These are phyloP conservation scores for Vitis hybrid DNA, from an alignment of 177 flowering plant genomes.

Conservation along the genomic window DNA sequence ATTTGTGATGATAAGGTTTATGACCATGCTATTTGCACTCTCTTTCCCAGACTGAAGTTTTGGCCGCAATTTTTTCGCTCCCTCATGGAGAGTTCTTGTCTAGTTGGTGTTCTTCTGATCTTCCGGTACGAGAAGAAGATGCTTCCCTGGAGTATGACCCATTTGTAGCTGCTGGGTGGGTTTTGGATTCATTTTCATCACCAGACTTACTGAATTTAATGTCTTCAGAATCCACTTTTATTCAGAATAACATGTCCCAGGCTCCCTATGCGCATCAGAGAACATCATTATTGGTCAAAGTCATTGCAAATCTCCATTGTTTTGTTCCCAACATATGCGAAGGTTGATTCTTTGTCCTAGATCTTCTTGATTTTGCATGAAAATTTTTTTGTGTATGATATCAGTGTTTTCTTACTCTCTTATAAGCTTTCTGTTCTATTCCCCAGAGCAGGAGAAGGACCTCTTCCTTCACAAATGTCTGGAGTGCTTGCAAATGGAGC, in stretches of 20 bases:
- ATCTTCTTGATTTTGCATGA: background rate
- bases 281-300: slow-evolving; percentile 88
- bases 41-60: slow-evolving; percentile 72
- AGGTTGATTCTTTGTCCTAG: slow-evolving; percentile 43
- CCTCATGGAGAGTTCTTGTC: slow-evolving; percentile 80
- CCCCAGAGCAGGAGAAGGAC: slow-evolving; percentile 84
- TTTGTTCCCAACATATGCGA: slow-evolving; percentile 87
- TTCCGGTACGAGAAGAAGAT: slow-evolving; percentile 68
- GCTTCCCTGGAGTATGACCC: slow-evolving; percentile 77
- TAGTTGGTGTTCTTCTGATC: slow-evolving; percentile 85
- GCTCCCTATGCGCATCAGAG: slow-evolving; percentile 80
- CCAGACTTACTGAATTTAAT: slow-evolving; percentile 22
- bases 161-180: slow-evolving; percentile 68
- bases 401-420: background rate
- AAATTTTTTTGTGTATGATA: background rate
- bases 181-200: slow-evolving; percentile 39
- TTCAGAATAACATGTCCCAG: slow-evolving; percentile 44
- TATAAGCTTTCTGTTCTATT: slow-evolving; percentile 13
- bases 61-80: slow-evolving; percentile 67
- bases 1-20: background rate
- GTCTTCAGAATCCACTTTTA: slow-evolving; percentile 41
- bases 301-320: slow-evolving; percentile 96
- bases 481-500: slow-evolving; percentile 55
- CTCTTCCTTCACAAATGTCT: slow-evolving; percentile 73
- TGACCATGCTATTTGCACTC: slow-evolving; percentile 17